Percentiles rank a stretch among this genome's conserved stretches.
Conservation (phyloP, 768 basidiomycete species). For the Botryobasidium botryosum region DNA sequence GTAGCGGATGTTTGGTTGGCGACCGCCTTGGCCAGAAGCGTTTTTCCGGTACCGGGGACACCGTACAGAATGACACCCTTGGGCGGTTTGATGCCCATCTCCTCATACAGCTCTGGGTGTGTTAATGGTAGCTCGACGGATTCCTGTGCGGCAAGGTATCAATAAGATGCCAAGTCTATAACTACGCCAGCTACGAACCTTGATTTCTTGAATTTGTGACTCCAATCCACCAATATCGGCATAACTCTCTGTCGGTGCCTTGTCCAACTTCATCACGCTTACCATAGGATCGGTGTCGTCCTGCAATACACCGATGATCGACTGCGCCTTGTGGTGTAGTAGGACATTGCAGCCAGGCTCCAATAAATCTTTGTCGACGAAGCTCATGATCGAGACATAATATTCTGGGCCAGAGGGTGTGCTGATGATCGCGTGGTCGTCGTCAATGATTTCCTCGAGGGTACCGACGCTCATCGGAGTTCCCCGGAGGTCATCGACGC, state of each 20-base stretch:
- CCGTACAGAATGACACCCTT: constrained; percentile 99
- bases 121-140: constrained; percentile 94
- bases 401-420: constrained; percentile 89
- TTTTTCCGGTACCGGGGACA: constrained; percentile 97
- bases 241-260: constrained; percentile 97
- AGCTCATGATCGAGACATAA: constrained; percentile 94
- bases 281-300: constrained; percentile 95
- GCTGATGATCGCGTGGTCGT: constrained; percentile 98
- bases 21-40: constrained; percentile 90
- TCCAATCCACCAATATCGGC: constrained; percentile 97
- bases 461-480: constrained; percentile 98
- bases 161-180: too few species aligned
- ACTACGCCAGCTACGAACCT: constrained; percentile 41
- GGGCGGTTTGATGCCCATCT: constrained; percentile 99
- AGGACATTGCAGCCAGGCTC: constrained; percentile 94
- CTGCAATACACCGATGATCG: constrained; percentile 87
- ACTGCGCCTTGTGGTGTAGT: constrained; percentile 88
- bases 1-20: constrained; percentile 98
- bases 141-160: constrained; percentile 37
- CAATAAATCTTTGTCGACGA: constrained; percentile 93
- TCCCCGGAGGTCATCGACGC: constrained; percentile 87
- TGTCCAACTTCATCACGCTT: constrained; percentile 97
- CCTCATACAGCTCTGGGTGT: constrained; percentile 96
- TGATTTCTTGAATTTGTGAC: constrained; percentile 96
- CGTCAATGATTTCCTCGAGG: constrained; percentile 94